phyloP scores from a whole-genome alignment of 495 filamentous ascomycete species.

The Daldinia decipiens region DNA sequence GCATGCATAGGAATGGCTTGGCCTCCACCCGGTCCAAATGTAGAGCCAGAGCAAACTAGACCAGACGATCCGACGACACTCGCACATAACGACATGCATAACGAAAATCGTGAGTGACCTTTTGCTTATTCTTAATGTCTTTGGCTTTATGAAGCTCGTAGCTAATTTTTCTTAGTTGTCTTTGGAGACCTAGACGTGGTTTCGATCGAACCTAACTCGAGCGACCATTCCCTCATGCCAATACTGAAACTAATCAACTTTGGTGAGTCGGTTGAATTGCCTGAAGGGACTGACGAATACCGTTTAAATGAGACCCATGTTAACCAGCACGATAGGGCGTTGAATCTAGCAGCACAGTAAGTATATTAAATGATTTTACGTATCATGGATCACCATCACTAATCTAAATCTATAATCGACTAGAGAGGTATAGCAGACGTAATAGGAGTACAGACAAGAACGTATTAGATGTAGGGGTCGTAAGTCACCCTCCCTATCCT shows the following conservation, averaged over 20 bases:
- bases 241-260: slow-evolving; percentile 19
- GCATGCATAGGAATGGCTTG: slow-evolving; percentile 7
- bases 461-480: slow-evolving; percentile 1
- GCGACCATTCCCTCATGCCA: background rate
- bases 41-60: background rate
- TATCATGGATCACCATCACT: background rate
- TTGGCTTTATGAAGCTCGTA: no score
- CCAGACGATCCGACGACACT: background rate
- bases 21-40: background rate
- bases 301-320: background rate
- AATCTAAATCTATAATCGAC: slow-evolving; percentile 3
- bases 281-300: background rate
- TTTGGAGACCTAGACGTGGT: no score
- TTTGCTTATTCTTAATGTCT: background rate
- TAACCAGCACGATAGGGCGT: background rate
- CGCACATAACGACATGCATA: slow-evolving; percentile 11
- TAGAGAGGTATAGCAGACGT: background rate
- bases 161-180: no score
- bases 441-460: slow-evolving; percentile 6
- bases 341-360: slow-evolving; percentile 3
- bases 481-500: slow-evolving; percentile 1
- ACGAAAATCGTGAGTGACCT: slow-evolving; percentile 6
- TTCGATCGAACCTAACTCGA: background rate
- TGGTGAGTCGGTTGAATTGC: background rate
- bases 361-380: background rate